Evolutionary conservation across 1,139 yeast species (phyloP).

Genomic region (Saccharomyces hybrid): DNA sequence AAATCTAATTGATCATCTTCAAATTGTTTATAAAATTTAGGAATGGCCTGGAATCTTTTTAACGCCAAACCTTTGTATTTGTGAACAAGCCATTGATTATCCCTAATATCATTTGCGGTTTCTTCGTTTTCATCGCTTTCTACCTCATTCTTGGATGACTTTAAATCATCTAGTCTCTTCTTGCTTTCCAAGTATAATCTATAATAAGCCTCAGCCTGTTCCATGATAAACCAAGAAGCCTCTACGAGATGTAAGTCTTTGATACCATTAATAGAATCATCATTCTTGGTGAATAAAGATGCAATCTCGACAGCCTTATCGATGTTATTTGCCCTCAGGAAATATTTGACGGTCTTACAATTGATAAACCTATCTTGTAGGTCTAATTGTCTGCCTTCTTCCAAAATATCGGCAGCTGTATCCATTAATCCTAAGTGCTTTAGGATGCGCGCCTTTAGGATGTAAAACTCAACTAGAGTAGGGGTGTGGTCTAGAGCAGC

Average conservation of each 20-base stretch:
- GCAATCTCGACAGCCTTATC: slow-evolving; percentile 70
- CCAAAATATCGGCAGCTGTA: slow-evolving; percentile 60
- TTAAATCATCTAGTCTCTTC: slow-evolving; percentile 30
- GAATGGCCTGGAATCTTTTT: slow-evolving; percentile 66
- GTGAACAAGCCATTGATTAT: slow-evolving; percentile 29
- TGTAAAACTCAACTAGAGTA: slow-evolving; percentile 72
- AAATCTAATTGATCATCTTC: slow-evolving; percentile 85
- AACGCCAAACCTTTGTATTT: slow-evolving; percentile 63
- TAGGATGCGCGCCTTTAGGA: slow-evolving; percentile 70
- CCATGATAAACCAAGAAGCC: slow-evolving; percentile 81
- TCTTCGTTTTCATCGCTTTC: slow-evolving; percentile 10
- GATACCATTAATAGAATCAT: slow-evolving; percentile 69
- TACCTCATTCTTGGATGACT: slow-evolving; percentile 25
- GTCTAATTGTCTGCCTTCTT: slow-evolving; percentile 68
- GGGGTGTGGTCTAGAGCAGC: slow-evolving; percentile 69
- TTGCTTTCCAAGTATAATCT: slow-evolving; percentile 35
- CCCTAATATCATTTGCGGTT: background rate
- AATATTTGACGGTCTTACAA: slow-evolving; percentile 79
- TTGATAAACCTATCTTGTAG: slow-evolving; percentile 88
- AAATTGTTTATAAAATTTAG: slow-evolving; percentile 62
- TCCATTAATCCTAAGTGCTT: slow-evolving; percentile 59
- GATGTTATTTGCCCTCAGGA: slow-evolving; percentile 67
- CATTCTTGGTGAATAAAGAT: slow-evolving; percentile 78
- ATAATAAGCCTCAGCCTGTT: slow-evolving; percentile 75
- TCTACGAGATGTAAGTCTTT: slow-evolving; percentile 86